Evolutionary conservation across 2,329 filamentous ascomycete species (phyloP).

Genomic region (Sarocladiaceae sp.): DNA sequence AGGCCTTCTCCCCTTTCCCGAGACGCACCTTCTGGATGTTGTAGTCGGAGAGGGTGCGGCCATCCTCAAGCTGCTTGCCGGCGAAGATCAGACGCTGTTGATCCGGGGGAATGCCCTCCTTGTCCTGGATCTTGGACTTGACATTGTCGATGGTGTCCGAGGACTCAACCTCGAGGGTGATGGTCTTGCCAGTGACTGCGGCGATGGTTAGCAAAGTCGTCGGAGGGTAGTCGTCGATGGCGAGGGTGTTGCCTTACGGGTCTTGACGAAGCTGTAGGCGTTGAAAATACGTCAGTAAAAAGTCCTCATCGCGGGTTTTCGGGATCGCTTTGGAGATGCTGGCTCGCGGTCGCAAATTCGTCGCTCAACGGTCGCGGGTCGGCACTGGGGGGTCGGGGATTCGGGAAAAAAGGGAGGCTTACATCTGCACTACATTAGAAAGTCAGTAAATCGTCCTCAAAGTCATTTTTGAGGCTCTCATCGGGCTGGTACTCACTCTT

Average conservation of each 20-base stretch:
- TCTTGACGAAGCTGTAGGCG: constrained; percentile 89
- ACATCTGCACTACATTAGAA: constrained; percentile 74
- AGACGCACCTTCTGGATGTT: constrained; percentile 97
- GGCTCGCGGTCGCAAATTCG: constrained; percentile 11
- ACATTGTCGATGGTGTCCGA: constrained; percentile 99
- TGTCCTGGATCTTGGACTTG: constrained; percentile 99
- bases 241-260: no score
- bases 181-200: constrained; percentile 99
- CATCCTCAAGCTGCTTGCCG: constrained; percentile 83
- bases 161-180: constrained; percentile 99
- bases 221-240: no score
- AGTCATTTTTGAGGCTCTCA: constrained; percentile 4
- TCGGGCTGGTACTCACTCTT: constrained; percentile 49
- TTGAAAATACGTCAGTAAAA: constrained; percentile 7
- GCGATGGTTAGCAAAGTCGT: no score
- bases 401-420: constrained; percentile 37
- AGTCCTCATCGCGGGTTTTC: no score
- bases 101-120: constrained; percentile 97
- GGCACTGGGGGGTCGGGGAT: constrained; percentile 8
- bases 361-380: constrained; percentile 6
- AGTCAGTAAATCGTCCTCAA: constrained; percentile 37
- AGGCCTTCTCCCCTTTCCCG: constrained; percentile 7
- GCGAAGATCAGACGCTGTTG: constrained; percentile 99
- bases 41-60: constrained; percentile 94
- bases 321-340: no score